Base-by-base conservation (phyloP, 306 rosid genomes). In the Quercus bicolor region DNA sequence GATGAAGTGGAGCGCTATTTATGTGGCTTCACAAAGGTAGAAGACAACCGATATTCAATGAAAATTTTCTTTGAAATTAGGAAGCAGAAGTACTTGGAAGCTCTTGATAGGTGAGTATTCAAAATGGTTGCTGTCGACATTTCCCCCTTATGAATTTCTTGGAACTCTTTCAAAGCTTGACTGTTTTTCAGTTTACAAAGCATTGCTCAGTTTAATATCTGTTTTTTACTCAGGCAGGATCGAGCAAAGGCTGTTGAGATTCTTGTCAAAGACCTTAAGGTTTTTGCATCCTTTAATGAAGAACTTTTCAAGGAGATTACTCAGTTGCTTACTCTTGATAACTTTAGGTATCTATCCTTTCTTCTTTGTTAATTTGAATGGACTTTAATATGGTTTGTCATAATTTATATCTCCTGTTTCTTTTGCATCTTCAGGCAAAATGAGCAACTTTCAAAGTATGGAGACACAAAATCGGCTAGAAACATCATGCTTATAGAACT, bases 291-390 rank as follows among this genome's bases (percentile, higher is more conserved):
- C 26, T 85, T 85, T 70, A 85, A 81, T 43, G 88, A 85, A 72
- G 88, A 85, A 23, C 88, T 85, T 75, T 85, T 85, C 83, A 85
- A 85, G 85, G 88, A 85, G 83, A 85, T 85, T 34, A 85, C 88
- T 13, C 88, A 85, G 29, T 74, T 85, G 76, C 88, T 85, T 24
- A 85, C 85, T 81, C 88, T 85, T 56, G 88, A 85, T 72, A 85
- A 85, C 76, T 85, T 85, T 72, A 81, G 88, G 88, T 81, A 62
- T 15, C 5, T 61, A 24, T 73, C 19, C 56, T 54, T 23, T 24
- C 74, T 54, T 21, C 43, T 53, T 48, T 24, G 20, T 71, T 52
- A 59, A 21, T 51, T 43, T 8, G 56, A 51, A 43, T 56, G 70
- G 28, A 57, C 28, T 33, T 56, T 71, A 18, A n/a, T 51, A 74